Base-by-base conservation (phyloP, 345 rosid genomes). In the Eucalyptus erythrocorys region DNA sequence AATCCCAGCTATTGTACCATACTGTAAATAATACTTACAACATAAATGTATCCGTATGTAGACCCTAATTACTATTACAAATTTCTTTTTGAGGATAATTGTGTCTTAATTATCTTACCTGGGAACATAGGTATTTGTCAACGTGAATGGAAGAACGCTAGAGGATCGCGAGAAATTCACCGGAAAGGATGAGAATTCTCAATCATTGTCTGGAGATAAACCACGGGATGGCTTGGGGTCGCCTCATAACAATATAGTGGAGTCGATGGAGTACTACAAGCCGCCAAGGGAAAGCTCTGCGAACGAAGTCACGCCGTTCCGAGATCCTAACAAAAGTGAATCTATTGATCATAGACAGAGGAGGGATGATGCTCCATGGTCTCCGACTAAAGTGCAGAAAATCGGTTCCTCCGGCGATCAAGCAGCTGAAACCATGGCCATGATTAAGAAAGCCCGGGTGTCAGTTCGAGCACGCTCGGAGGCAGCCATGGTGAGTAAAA, bases 381-480 rank as follows among this genome's bases (percentile, higher is more conserved):
- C 47, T 76, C 84, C 84, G 7, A 76, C 14, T 10, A 76, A 40
- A 76, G 47, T 40, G 84, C 84, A 76, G 47, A 76, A 76, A 37
- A 43, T 76, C 42, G 43, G 84, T 76, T 22, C 84, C 27, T 40
- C 55, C 64, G 86, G 48, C 32, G 88, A 87, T 48, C 55, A 34
- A 24, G 89, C 90, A 19, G 76, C 89, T 40, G 90, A 87, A 45
- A 90, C 91, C 59, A 85, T 55, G 85, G 76, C 94, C 51, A 90
- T 94, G 89, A 88, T 94, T 88, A 90, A 94, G 87, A 95, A 91
- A 93, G 95, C 96, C 53, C 95, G 97, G 22, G 97, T 95, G 80
- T 95, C 97, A 2, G 97, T 95, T 90, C 94, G 96, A 85, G 95
- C 94, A 15, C 94, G 94, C 85, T 95, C 97, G 3, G 96, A 95